phyloP scores from a whole-genome alignment of 257 asterid species.

The Nicotiana noctiflora region DNA sequence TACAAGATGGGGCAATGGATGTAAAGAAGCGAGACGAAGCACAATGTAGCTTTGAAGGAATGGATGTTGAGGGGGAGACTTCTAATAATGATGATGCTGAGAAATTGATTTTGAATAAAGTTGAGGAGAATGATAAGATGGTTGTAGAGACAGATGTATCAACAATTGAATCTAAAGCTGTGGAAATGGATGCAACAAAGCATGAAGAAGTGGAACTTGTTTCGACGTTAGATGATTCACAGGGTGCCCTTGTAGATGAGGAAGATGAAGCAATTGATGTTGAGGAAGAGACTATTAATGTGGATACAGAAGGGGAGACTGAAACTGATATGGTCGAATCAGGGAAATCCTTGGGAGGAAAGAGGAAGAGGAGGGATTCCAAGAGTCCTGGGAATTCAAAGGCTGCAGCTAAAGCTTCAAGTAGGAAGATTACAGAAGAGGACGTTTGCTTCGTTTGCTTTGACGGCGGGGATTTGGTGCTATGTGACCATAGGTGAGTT shows the following conservation, averaged over 20 bases:
- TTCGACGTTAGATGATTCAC: background rate
- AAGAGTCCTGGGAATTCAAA: conserved; percentile 40
- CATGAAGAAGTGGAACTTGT: conserved; percentile 15
- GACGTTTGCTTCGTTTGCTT: conserved; percentile 98
- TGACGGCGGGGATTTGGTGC: conserved; percentile 88
- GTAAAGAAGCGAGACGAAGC: no score
- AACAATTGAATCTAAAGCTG: background rate
- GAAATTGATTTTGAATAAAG: no score
- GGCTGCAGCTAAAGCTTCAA: conserved; percentile 33
- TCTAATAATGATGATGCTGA: background rate
- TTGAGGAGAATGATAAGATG: background rate
- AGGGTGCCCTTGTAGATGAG: background rate
- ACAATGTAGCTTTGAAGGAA: no score
- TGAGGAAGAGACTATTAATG: conserved; percentile 42
- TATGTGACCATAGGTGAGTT: conserved; percentile 81
- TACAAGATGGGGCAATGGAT: no score
- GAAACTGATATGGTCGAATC: conserved; percentile 58
- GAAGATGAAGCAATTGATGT: conserved; percentile 31
- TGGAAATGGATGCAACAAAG: conserved; percentile 19
- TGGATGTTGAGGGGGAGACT: no score
- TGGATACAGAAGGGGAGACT: conserved; percentile 59
- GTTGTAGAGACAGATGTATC: background rate
- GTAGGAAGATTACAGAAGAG: conserved; percentile 55
- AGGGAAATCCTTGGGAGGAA: conserved; percentile 51
- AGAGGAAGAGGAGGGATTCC: conserved; percentile 57